Conservation (phyloP, 768 basidiomycete genomes). For the Serendipita sp. region DNA sequence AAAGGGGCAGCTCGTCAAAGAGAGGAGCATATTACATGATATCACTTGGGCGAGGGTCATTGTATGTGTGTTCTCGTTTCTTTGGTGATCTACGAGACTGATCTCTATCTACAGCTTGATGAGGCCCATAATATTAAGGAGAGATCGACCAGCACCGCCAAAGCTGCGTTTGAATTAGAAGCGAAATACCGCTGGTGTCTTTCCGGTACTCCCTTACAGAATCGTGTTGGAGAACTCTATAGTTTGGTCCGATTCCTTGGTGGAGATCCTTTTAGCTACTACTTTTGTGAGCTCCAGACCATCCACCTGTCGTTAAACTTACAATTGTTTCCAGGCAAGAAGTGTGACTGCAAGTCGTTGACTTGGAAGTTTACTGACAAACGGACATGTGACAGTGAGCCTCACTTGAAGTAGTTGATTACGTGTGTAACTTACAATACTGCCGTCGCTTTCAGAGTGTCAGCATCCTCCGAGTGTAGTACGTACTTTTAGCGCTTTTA, state of each 20-base stretch:
- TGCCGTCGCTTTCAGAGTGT: slow-evolving; percentile 35
- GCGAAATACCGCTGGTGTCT: slow-evolving; percentile 84
- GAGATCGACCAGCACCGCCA: slow-evolving; percentile 83
- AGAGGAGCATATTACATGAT: slow-evolving; percentile 70
- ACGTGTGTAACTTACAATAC: background rate
- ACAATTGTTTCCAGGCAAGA: slow-evolving; percentile 43
- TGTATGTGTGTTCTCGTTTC: slow-evolving; percentile 25
- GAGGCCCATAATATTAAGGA: slow-evolving; percentile 99
- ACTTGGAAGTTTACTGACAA: slow-evolving; percentile 89
- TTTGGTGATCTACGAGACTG: background rate
- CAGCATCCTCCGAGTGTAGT: slow-evolving; percentile 59
- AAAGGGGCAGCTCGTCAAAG: slow-evolving; percentile 67
- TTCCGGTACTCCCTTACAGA: slow-evolving; percentile 91
- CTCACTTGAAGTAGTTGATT: background rate
- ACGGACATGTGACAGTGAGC: slow-evolving; percentile 61
- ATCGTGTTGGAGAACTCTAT: slow-evolving; percentile 97
- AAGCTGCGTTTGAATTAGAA: slow-evolving; percentile 82
- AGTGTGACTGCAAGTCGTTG: slow-evolving; percentile 83
- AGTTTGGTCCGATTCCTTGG: slow-evolving; percentile 80
- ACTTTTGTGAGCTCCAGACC: slow-evolving; percentile 50
- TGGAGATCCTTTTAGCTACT: slow-evolving; percentile 82
- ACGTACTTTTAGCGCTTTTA: background rate
- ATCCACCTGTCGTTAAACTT: background rate
- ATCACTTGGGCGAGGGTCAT: slow-evolving; percentile 74
- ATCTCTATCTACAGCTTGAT: slow-evolving; percentile 41